These are phyloP conservation scores for Fragilaria crotonensis DNA, from an alignment of 108 stramenopile genomes.

Conservation along the genomic window DNA sequence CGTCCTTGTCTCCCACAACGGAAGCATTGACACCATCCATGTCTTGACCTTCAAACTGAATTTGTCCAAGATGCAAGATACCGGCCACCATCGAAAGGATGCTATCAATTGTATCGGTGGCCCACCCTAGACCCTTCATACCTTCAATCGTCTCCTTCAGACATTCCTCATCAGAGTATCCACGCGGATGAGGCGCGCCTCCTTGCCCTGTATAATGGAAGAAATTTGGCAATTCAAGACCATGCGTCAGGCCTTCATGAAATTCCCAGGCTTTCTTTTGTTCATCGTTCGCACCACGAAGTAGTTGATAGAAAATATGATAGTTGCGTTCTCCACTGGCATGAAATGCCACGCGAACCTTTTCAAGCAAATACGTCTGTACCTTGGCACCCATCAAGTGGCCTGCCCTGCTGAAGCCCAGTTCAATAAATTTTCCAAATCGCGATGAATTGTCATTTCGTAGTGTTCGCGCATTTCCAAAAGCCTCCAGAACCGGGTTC, in stretches of 20 bases:
- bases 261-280: slow-evolving; percentile 77
- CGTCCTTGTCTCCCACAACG: slow-evolving; percentile 50
- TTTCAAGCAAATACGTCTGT: slow-evolving; percentile 95
- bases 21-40: slow-evolving; percentile 67
- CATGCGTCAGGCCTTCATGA: slow-evolving; percentile 68
- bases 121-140: slow-evolving; percentile 81
- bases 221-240: slow-evolving; percentile 45
- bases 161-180: slow-evolving; percentile 86
- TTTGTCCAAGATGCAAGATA: slow-evolving; percentile 85
- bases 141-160: slow-evolving; percentile 78
- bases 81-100: slow-evolving; percentile 79
- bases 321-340: slow-evolving; percentile 82
- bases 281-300: slow-evolving; percentile 77
- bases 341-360: slow-evolving; percentile 91
- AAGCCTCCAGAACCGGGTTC: slow-evolving; percentile 98
- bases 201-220: slow-evolving; percentile 84
- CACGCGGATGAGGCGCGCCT: slow-evolving; percentile 77
- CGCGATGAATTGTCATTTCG: slow-evolving; percentile 99
- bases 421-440: slow-evolving; percentile 98
- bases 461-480: slow-evolving; percentile 99
- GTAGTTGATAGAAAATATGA: too few species aligned
- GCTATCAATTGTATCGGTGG: slow-evolving; percentile 53
- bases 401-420: slow-evolving; percentile 88
- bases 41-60: slow-evolving; percentile 57
- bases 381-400: slow-evolving; percentile 89